Base-by-base conservation (phyloP, 257 asterid genomes). In the Nicotiana otophora region DNA sequence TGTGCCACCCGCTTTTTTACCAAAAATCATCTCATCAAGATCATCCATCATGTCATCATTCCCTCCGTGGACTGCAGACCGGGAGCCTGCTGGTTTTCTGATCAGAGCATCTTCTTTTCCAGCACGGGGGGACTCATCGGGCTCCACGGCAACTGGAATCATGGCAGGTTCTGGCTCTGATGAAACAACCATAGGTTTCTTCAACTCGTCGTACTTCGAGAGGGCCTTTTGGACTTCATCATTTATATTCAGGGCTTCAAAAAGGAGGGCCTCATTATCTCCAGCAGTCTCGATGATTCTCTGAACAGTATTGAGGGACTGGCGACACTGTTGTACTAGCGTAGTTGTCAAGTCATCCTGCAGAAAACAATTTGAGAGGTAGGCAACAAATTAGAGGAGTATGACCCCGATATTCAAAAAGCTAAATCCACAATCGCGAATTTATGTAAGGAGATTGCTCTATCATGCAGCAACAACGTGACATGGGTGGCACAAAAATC, bases 11-110 rank as follows among this genome's bases (percentile, higher is more conserved):
- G 89, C 83, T 87, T 90, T 92, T 96, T 85, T 92, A 54, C 99
- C 99, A 53, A 96, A 96, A 39, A 96, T 94, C 99, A 96, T 94
- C 92, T 96, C 98, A 69, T 96, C 99, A 10, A 96, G 97, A 88
- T 94, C 99, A 85, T 94, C 94, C 97, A 94, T 88, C 98, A 93
- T 90, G 19, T 94, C 98, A 19, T 92, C 98, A 7, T 94, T 92
- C 39, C 88, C 95, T 80, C 87, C 91, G 0, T 80, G 93, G 5
- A 89, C 88, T 78, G 88, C 90, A 15, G 84, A 15, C 23, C 88
- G 90, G 61, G 83, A 83, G 76, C 87, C 86, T 2, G 88, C 55
- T 61, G 98, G 86, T 85, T 91, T 94, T 85, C 97, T 87, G 79
- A 89, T 77, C 14, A 91, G 87, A 80, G 92, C 67, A 57, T 89